Percentiles rank a stretch among this genome's conserved stretches.
phyloP scores from a whole-genome alignment of 176 grass and related monocot species.

The Oryza meridionalis region DNA sequence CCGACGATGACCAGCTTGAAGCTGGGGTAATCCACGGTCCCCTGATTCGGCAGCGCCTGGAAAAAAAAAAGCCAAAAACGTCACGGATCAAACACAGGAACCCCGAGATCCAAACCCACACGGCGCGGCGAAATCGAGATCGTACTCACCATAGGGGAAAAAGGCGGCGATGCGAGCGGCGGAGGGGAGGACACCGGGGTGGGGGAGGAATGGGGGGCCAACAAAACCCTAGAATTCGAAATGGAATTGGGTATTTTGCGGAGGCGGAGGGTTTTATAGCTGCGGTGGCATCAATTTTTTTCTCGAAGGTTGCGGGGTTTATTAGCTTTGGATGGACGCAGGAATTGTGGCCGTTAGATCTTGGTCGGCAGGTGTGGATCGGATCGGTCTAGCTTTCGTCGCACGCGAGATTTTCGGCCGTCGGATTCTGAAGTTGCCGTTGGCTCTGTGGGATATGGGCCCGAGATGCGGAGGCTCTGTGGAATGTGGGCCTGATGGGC shows the following conservation, averaged over 20 bases:
- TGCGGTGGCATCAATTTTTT: constrained; percentile 20
- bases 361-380: constrained; percentile 31
- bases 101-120: background rate
- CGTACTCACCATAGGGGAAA: constrained; percentile 35
- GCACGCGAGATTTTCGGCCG: constrained; percentile 54
- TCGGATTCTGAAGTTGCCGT: constrained; percentile 36
- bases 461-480: background rate
- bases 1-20: constrained; percentile 94
- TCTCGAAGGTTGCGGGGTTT: constrained; percentile 1
- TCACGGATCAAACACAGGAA: background rate
- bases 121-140: background rate
- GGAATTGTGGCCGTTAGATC: constrained; percentile 62
- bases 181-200: background rate
- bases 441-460: background rate
- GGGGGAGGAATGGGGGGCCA: background rate
- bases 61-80: background rate
- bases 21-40: constrained; percentile 79
- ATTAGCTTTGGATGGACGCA: constrained; percentile 69
- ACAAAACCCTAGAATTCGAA: constrained; percentile 63
- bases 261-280: constrained; percentile 53
- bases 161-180: constrained; percentile 13
- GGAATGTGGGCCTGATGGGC: background rate
- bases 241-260: constrained; percentile 33
- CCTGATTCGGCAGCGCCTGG: constrained; percentile 83
- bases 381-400: constrained; percentile 50